Conservation (phyloP, 805 yeast genomes). For the Saccharomycopsis guyanensis region DNA sequence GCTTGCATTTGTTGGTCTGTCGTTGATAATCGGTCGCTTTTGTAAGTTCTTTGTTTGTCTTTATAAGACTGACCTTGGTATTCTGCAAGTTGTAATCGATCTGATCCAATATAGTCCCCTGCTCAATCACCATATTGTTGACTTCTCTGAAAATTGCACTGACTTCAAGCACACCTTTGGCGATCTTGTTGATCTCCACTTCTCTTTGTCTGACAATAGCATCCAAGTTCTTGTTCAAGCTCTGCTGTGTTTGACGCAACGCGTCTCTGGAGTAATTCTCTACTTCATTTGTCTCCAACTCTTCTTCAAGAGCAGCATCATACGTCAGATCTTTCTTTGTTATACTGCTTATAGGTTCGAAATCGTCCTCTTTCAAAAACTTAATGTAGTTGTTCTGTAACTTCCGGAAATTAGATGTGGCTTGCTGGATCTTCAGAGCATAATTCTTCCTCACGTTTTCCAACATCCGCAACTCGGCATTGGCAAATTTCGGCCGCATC, state of each 20-base stretch:
- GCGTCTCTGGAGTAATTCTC: slow-evolving; percentile 49
- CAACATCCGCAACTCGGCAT: slow-evolving; percentile 51
- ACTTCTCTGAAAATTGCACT: slow-evolving; percentile 89
- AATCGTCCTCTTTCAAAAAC: slow-evolving; percentile 74
- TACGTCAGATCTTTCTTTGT: slow-evolving; percentile 19
- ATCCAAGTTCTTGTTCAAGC: slow-evolving; percentile 24
- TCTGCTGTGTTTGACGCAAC: slow-evolving; percentile 39
- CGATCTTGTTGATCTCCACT: slow-evolving; percentile 80
- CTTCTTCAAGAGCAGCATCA: slow-evolving; percentile 28
- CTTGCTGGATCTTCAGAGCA: slow-evolving; percentile 77
- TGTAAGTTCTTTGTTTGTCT: slow-evolving; percentile 69
- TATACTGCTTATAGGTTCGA: slow-evolving; percentile 30
- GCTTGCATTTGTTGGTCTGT: slow-evolving; percentile 83
- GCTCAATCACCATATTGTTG: slow-evolving; percentile 88
- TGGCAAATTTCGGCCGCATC: slow-evolving; percentile 30
- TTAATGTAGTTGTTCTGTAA: slow-evolving; percentile 85
- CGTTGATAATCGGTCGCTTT: slow-evolving; percentile 78
- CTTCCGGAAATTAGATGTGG: slow-evolving; percentile 71
- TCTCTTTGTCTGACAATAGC: slow-evolving; percentile 54
- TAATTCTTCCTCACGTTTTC: slow-evolving; percentile 76
- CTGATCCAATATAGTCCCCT: slow-evolving; percentile 88
- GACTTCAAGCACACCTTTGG: slow-evolving; percentile 90
- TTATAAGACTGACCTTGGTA: slow-evolving; percentile 67
- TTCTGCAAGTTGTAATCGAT: slow-evolving; percentile 86
- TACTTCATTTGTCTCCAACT: slow-evolving; percentile 30